Evolutionary conservation across 192 early-diverging fungal species (phyloP), one percentile per base, ranked within the genome.

Genomic region (Diversispora epigaea): DNA sequence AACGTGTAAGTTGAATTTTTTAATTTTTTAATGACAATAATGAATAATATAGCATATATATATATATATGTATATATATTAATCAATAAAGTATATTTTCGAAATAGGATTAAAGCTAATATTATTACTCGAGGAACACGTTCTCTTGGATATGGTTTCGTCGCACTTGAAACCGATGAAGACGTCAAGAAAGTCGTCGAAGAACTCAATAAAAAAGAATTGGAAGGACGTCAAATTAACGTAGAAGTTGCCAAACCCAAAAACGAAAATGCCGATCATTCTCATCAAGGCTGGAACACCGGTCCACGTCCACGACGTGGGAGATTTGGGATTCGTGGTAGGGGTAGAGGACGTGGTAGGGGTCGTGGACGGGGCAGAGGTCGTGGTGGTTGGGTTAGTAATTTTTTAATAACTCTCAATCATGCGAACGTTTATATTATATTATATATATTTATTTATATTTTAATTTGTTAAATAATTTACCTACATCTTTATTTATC

Each of bases 131-230:
- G 91, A 57, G 89, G 90, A 46, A 79, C 83, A 40, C 91, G 94
- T 75, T 93, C 95, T 46, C 86, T 93, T 72, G 97, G 97, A 65
- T 98, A 93, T 82, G 97, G 97, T 17, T 99, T 98, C 81, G 93
- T 98, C 11, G 86, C 93, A 47, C 97, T 91, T 78, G 90, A 81
- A 22, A 89, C 88, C 21, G 83, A 90, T 49, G 90, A 81, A 56
- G 84, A 91, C 19, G 92, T 90, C 54, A 77, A 89, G 65, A 86
- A 89, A 80, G 95, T 93, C 50, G 90, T 93, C 56, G 79, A 80
- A 43, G 75, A 88, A 39, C 80, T 92, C 69, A 84, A 96, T 85
- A 90, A 93, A 78, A 89, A 89, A 80, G 92, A 97, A 81, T 82
- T 97, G 57, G 90, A 89, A 70, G 95, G 91, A 45, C 93, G 97